These are phyloP conservation scores for Fusarium brachygibbosum DNA, from an alignment of 2,329 filamentous ascomycete species.

Conservation along the genomic window DNA sequence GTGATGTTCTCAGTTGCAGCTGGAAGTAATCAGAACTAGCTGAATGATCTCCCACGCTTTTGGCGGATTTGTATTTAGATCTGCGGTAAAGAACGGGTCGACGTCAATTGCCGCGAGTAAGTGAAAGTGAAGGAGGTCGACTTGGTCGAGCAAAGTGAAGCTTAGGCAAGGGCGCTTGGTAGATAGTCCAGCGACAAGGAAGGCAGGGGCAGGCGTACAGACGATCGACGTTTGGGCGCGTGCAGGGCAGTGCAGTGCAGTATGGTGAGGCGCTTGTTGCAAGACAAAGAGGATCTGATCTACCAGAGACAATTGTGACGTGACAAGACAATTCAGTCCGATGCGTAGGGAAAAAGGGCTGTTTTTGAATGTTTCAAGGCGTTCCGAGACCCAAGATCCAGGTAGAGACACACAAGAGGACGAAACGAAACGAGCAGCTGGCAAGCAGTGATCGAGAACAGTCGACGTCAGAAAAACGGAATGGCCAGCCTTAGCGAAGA, in stretches of 20 bases:
- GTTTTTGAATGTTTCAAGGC: constrained; percentile 43
- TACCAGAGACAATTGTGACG: constrained; percentile 25
- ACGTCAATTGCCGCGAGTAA: constrained; percentile 24
- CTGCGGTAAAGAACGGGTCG: constrained; percentile 32
- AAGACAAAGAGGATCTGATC: constrained; percentile 35
- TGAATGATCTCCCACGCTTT: constrained; percentile 22
- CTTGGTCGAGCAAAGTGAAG: not conserved
- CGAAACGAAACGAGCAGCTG: constrained; percentile 10
- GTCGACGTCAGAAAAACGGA: constrained; percentile 15
- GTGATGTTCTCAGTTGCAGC: constrained; percentile 28
- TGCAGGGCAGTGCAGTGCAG: constrained; percentile 13
- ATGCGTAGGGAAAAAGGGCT: constrained; percentile 10
- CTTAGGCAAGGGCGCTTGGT: constrained; percentile 21
- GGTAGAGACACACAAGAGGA: constrained; percentile 28
- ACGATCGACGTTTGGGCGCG: constrained; percentile 43
- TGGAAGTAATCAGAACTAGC: constrained; percentile 36
- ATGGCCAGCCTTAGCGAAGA: constrained; percentile 37
- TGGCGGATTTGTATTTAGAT: constrained; percentile 30
- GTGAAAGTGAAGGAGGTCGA: not conserved
- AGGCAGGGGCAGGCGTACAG: constrained; percentile 23
- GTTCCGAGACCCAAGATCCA: constrained; percentile 20
- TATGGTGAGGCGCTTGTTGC: constrained; percentile 33
- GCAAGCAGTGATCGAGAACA: constrained; percentile 25
- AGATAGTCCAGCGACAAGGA: constrained; percentile 11
- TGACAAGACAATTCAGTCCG: not conserved